Conservation (phyloP, 2,329 filamentous ascomycete genomes). For the Paraphaeosphaeria sporulosa region DNA sequence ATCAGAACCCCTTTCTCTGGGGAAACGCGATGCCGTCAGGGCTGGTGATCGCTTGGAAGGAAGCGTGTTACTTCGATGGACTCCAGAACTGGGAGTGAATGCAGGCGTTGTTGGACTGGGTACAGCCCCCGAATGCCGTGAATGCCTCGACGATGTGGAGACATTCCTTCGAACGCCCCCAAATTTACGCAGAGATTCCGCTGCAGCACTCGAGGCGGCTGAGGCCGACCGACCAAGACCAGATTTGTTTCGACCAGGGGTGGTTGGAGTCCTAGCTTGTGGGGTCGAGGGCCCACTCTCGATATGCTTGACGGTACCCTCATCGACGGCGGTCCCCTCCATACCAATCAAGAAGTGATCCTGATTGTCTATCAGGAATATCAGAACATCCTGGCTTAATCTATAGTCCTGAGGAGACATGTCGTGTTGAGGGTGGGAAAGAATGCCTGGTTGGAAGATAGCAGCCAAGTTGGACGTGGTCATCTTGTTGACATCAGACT, state of each 20-base stretch:
- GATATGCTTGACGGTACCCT: constrained; percentile 72
- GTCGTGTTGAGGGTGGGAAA: constrained; percentile 92
- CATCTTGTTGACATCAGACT: constrained; percentile 97
- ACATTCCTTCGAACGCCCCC: constrained; percentile 85
- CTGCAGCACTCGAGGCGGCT: constrained; percentile 71
- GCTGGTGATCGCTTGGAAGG: constrained; percentile 88
- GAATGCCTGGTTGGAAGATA: constrained; percentile 96
- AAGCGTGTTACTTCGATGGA: constrained; percentile 88
- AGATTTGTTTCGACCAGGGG: constrained; percentile 59
- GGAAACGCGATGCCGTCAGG: constrained; percentile 53
- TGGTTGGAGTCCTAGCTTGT: constrained; percentile 59
- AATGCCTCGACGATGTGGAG: constrained; percentile 90
- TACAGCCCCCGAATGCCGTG: constrained; percentile 74
- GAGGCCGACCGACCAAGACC: constrained; percentile 79
- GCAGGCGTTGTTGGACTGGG: constrained; percentile 65
- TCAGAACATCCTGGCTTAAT: constrained; percentile 93
- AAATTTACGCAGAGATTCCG: constrained; percentile 83
- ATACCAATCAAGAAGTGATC: constrained; percentile 98
- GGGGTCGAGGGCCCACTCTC: constrained; percentile 71
- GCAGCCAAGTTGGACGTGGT: constrained; percentile 91
- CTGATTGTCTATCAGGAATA: constrained; percentile 98
- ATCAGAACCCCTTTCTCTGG: constrained; percentile 56
- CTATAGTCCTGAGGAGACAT: constrained; percentile 96
- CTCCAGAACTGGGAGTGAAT: constrained; percentile 58
- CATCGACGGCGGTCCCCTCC: constrained; percentile 97